These are phyloP conservation scores for Leccinum proximum DNA, from an alignment of 1,284 basidiomycete genomes.

Conservation along the genomic window DNA sequence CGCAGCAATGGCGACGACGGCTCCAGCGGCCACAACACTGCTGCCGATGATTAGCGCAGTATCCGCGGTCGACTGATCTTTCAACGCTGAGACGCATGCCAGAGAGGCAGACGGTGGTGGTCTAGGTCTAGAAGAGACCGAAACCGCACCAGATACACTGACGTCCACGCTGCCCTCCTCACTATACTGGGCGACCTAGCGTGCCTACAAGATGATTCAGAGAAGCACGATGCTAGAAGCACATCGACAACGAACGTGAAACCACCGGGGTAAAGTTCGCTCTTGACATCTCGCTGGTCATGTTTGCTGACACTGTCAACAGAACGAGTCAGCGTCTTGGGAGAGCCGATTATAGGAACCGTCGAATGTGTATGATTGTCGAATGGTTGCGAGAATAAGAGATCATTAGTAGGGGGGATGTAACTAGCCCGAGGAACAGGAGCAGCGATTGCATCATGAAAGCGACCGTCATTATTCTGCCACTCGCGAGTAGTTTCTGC, in stretches of 20 bases:
- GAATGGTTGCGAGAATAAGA: slow-evolving; percentile 17
- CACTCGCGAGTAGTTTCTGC: slow-evolving; percentile 3
- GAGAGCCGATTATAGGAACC: neutral
- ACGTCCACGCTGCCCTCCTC: neutral
- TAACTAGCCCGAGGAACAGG: slow-evolving; percentile 3
- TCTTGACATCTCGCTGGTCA: slow-evolving; percentile 5
- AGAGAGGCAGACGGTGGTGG: neutral
- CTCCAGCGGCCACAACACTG: neutral
- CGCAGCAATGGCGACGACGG: neutral
- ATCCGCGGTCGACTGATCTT: neutral
- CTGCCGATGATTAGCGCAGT: neutral
- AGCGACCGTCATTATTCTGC: neutral
- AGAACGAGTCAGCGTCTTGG: neutral
- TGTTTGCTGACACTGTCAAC: neutral
- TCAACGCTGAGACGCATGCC: neutral
- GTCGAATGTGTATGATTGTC: neutral
- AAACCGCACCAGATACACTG: neutral
- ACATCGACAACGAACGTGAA: slow-evolving; percentile 14
- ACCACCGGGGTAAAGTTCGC: neutral
- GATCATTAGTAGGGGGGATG: slow-evolving; percentile 21
- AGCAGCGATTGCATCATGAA: neutral
- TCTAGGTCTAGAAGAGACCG: too few species aligned
- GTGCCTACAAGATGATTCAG: slow-evolving; percentile 14
- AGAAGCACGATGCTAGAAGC: neutral
- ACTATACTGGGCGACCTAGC: neutral